These are phyloP conservation scores for Vitis hybrid DNA, from an alignment of 177 flowering plant species.

Conservation along the genomic window DNA sequence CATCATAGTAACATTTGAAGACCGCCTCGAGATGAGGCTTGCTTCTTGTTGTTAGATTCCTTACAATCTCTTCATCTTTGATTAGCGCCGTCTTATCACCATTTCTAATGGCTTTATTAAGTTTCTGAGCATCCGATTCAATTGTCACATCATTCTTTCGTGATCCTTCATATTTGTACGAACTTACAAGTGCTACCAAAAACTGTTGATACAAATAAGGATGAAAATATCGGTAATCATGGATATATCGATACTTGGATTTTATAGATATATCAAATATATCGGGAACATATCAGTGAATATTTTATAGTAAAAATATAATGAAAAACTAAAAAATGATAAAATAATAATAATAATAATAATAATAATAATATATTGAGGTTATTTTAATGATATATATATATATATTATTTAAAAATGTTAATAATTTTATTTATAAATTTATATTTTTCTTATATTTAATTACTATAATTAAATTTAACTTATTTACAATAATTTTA, in stretches of 20 bases:
- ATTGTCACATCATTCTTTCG: slow-evolving; percentile 44
- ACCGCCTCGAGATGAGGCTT: slow-evolving; percentile 55
- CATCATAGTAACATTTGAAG: slow-evolving; percentile 39
- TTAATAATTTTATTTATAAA: too few species aligned
- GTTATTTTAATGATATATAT: too few species aligned
- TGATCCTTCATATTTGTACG: slow-evolving; percentile 70
- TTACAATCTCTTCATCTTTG: slow-evolving; percentile 59
- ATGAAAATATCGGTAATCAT: too few species aligned
- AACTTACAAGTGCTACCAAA: slow-evolving; percentile 71
- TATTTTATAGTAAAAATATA: too few species aligned
- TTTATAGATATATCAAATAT: too few species aligned
- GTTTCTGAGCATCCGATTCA: slow-evolving; percentile 62
- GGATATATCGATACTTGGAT: slow-evolving; percentile 14
- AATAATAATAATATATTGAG: slow-evolving; percentile 13
- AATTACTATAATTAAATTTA: too few species aligned
- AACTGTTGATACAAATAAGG: slow-evolving; percentile 23
- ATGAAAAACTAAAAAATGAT: too few species aligned
- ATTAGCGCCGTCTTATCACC: slow-evolving; percentile 21
- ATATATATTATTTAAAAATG: too few species aligned
- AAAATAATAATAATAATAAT: too few species aligned
- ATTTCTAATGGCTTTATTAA: slow-evolving; percentile 41
- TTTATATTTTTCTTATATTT: too few species aligned
- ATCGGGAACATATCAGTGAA: too few species aligned
- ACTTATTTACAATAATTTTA: too few species aligned
- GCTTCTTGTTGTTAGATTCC: slow-evolving; percentile 78